Base-by-base conservation (phyloP, 371 early-diverging fungal species). In the Zancudomyces culisetae region DNA sequence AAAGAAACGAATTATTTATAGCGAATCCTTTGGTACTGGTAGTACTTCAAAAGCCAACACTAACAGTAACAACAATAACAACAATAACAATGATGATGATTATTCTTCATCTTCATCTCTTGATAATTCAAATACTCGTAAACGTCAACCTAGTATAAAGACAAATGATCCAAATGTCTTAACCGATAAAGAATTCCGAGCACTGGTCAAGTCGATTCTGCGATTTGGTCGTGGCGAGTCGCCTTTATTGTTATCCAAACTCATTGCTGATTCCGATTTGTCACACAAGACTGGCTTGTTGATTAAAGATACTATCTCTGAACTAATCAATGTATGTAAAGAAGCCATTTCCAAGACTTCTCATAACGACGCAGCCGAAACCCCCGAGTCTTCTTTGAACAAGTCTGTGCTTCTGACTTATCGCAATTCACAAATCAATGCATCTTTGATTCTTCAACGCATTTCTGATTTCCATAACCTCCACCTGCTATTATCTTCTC, bases 191-290 rank as follows among this genome's bases (percentile, higher is more conserved):
- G 90, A 92, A 42, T 59, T 87, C 20, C 74, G 88, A 1, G 77
- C 85, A 10, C 68, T 97, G 47, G 70, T 79, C 40, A 80, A 84
- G 29, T 78, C 80, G 0, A 59, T 94, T 26, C 68, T 83, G 52
- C 79, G 83, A 50, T 93, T 79, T 60, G 94, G 94, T 24, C 81
- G 90, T 19, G 83, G 76, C 49, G 81, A 80, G 22, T n/a, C n/a
- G n/a, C n/a, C n/a, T n/a, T n/a, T n/a, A n/a, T n/a, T n/a, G n/a
- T n/a, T n/a, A n/a, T n/a, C n/a, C n/a, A 78, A 83, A 47, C 80
- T 91, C 2, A 78, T 85, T 0, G 60, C 64, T 1, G 90, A 89
- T 23, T 81, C 82, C 0, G 86, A 87, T 51, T 68, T 94, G 4
- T 77, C 69, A 39, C 69, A 71, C 49, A 87, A 84, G 60, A 76